Percentiles rank a stretch among this genome's conserved stretches.
Evolutionary conservation across 176 grass and related monocot species (phyloP).

Genomic region (Metroxylon sagu): DNA sequence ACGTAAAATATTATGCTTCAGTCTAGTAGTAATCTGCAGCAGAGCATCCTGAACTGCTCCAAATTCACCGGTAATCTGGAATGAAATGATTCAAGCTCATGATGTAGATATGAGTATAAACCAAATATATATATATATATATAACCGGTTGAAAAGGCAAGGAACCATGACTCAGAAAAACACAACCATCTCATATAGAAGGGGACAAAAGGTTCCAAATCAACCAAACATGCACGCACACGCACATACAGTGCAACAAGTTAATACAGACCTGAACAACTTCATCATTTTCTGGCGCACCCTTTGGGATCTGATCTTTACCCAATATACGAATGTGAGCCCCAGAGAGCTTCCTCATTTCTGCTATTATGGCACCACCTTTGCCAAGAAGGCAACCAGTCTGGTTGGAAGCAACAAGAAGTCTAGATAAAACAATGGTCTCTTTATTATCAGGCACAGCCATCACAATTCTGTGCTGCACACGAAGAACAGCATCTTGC

Average conservation of each 20-base stretch:
- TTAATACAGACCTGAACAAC: slow-evolving; percentile 60
- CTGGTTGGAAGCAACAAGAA: slow-evolving; percentile 66
- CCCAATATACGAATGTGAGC: slow-evolving; percentile 73
- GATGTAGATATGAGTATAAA: slow-evolving; percentile 1
- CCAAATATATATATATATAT: no score
- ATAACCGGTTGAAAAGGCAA: no score
- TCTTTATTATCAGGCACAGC: slow-evolving; percentile 44
- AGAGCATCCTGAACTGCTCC: slow-evolving; percentile 85
- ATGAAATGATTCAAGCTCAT: slow-evolving; percentile 16
- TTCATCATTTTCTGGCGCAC: slow-evolving; percentile 63
- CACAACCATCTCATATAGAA: no score
- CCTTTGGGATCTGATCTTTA: slow-evolving; percentile 66
- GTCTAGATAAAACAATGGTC: slow-evolving; percentile 28
- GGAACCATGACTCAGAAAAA: slow-evolving; percentile 1
- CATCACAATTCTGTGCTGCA: slow-evolving; percentile 59
- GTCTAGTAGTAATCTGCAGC: slow-evolving; percentile 73
- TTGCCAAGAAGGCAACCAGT: slow-evolving; percentile 88
- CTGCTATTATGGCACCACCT: slow-evolving; percentile 74
- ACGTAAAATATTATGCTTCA: slow-evolving; percentile 73
- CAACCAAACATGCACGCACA: background rate
- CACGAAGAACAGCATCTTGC: slow-evolving; percentile 81
- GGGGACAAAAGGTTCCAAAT: background rate
- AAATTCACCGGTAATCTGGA: slow-evolving; percentile 61
- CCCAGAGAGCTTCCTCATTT: slow-evolving; percentile 92
- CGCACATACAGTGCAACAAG: background rate